These are phyloP conservation scores for Daucus carota DNA, from an alignment of 129 eudicot species.

Conservation along the genomic window DH1_v3.0 NC_030383.2:3713001-3713500, in stretches of 20 bases:
- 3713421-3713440: slow-evolving; percentile 29
- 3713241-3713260: slow-evolving; percentile 41
- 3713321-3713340: slow-evolving; percentile 37
- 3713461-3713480: slow-evolving; percentile 25
- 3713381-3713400: slow-evolving; percentile 29
- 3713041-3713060: slow-evolving; percentile 3
- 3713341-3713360: slow-evolving; percentile 23
- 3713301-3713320: slow-evolving; percentile 65
- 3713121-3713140: background rate
- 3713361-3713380: slow-evolving; percentile 31
- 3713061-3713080: slow-evolving; percentile 6
- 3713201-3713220: slow-evolving; percentile 1
- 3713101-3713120: background rate
- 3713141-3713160: background rate
- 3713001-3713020: background rate
- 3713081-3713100: slow-evolving; percentile 5
- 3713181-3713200: slow-evolving; percentile 1
- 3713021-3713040: slow-evolving; percentile 3
- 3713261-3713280: slow-evolving; percentile 89
- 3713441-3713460: slow-evolving; percentile 3
- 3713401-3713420: slow-evolving; percentile 22
- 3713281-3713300: slow-evolving; percentile 77
- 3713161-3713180: slow-evolving; percentile 5
- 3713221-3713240: background rate
- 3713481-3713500: slow-evolving; percentile 24